Conservation (phyloP, 768 basidiomycete species). For the Trametes gibbosa region DNA sequence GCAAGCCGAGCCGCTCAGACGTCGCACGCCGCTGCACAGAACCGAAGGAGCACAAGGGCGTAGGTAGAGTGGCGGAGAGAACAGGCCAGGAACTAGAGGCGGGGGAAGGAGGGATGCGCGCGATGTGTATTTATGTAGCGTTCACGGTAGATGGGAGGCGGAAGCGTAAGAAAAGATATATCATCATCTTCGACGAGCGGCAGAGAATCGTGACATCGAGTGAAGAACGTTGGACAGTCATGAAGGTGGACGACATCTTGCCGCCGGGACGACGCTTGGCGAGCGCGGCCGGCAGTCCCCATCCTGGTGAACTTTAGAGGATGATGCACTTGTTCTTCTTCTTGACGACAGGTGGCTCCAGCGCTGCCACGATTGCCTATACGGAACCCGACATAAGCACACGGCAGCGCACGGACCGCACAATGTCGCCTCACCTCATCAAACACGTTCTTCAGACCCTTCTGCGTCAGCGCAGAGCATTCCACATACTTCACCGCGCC, state of each 20-base stretch:
- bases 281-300: slow-evolving; percentile 17
- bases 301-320: slow-evolving; percentile 48
- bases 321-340: slow-evolving; percentile 79
- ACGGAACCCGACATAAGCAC: slow-evolving; percentile 1
- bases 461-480: slow-evolving; percentile 98
- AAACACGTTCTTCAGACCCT: slow-evolving; percentile 99
- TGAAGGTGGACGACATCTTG: slow-evolving; percentile 10
- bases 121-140: slow-evolving; percentile 19
- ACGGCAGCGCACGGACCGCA: not conserved
- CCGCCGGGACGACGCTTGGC: not conserved
- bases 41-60: slow-evolving; percentile 2
- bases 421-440: slow-evolving; percentile 75
- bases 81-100: not conserved
- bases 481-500: slow-evolving; percentile 99
- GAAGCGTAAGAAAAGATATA: slow-evolving; percentile 23
- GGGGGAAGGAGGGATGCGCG: slow-evolving; percentile 19
- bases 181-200: slow-evolving; percentile 12
- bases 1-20: slow-evolving; percentile 19
- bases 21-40: slow-evolving; percentile 14
- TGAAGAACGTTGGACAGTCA: slow-evolving; percentile 20
- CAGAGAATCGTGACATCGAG: slow-evolving; percentile 27
- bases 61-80: slow-evolving; percentile 1
- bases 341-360: slow-evolving; percentile 94
- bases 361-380: slow-evolving; percentile 96
- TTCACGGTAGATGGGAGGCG: slow-evolving; percentile 21